Base-by-base conservation (phyloP, 169 alveolate genomes). In the Plasmodium relictum region DNA sequence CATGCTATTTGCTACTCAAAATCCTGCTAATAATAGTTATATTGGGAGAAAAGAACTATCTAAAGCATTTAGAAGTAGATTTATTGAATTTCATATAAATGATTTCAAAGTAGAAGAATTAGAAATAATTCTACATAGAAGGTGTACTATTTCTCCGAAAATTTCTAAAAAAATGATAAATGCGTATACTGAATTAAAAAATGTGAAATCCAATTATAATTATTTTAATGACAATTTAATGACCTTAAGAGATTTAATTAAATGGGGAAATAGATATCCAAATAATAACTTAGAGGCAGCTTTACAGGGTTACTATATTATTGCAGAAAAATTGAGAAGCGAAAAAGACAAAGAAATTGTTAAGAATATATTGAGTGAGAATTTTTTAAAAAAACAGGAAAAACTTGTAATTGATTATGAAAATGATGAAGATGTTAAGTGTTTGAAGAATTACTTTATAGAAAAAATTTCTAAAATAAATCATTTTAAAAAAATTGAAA, bases 11-110 rank as follows among this genome's bases (percentile, higher is more conserved):
- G 99, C 99, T 5, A 98, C 99, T 0, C 99, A 98, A 93, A 99
- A 99, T 88, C 99, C 99, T 10, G 98, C 99, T 6, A 97, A 96
- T 63, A 96, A 96, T 88, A 95, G 96, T n/a, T 99, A 99, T 86
- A 99, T 99, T 10, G 99, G 99, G 39, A 96, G 99, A 65, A 99
- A 98, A 91, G 97, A 96, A 88, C 96, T 99, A 56, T 97, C 99
- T 39, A 96, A 97, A 88, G 99, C 99, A 0, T 98, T 99, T 93
- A 93, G 99, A 83, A 98, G 98, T 90, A 96, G 99, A 70, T 99
- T 99, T 91, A 95, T 98, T 52, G 98, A 98, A 92, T 94, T 98
- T 70, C 97, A 96, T 80, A 96, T 98, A 58, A 97, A 96, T 68
- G 99, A 97, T 72, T 96, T 98, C 37, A 97, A 98, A 26, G 74